Evolutionary conservation across 2,329 filamentous ascomycete genomes (phyloP), one percentile per base, ranked within the genome.

Genomic region (Clonostachys sp.): DNA sequence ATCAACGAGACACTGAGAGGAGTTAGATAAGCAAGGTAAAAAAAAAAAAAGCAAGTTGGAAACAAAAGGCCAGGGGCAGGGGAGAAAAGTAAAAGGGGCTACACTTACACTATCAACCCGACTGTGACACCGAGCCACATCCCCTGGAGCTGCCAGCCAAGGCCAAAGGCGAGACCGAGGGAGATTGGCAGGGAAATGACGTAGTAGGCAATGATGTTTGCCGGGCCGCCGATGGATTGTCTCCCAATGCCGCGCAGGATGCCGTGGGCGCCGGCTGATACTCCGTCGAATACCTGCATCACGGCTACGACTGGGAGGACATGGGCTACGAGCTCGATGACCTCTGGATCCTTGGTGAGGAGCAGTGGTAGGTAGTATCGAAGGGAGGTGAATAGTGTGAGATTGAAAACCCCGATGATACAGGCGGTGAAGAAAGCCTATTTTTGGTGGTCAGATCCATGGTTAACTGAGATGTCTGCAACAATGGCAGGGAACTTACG

Each of bases 151-250:
- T 83, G 81, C 90, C 87, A 95, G 17, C 75, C 75, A 5, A 91
- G 69, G 0, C 83, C 86, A 63, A 97, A 96, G 0, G 84, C 87
- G 0, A 87, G 81, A 5, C 79, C 81, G 54, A 96, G 86, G 38
- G 86, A 89, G 34, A 96, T 81, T 0, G 94, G 92, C 66, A 97
- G 75, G 0, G 89, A 92, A 24, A 97, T 77, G 16, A 80, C 71
- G 65, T 97, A 99, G 70, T 96, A 96, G 18, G 86, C 85, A 44
- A 90, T 81, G 3, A 97, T 69, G 59, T 94, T 95, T 8, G 91
- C 84, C 57, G 92, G 96, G 0, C 92, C 91, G 12, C 92, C 92
- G 48, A 97, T 84, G 53, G 90, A 84, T 66, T 97, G 92, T 49
- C 88, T 82, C 4, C 94, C 94, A 14, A 97, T 80, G 12, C 92